Evolutionary conservation across 768 basidiomycete species (phyloP), one percentile per base, ranked within the genome.

Genomic region (Neoboletus magnificus): DNA sequence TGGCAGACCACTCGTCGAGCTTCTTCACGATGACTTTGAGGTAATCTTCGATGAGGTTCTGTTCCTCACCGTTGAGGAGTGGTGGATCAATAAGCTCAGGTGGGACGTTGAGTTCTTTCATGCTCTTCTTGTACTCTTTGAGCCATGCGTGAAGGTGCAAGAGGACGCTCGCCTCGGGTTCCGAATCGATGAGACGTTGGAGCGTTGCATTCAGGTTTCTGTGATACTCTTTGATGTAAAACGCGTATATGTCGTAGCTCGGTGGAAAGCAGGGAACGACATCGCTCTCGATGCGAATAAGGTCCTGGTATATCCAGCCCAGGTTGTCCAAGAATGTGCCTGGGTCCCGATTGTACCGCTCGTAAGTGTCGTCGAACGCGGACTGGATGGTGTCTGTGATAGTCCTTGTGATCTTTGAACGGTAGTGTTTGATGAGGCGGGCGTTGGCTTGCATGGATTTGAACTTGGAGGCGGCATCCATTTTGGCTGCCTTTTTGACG

Each of bases 1-100:
- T 98, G 44, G 80, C 74, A 7, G 92, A 88, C 97, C 97, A 99
- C 70, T 99, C 96, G 71, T 98, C 95, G 49, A 98, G 85, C 71
- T 98, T 98, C 71, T 81, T 83, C 68, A 97, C 84, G 71, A 99
- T 95, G 57, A 98, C 81, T 60, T 86, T 84, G 50, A 97, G 84
- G 73, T 99, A 99, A 65, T 95, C 93, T 62, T 99, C 96, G 62
- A 98, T 94, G 54, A 99, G 81, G 29, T 76, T 76, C 69, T 97
- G 93, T 66, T 96, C 93, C 69, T 94, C 93, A 55, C 97, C 96
- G 55, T 93, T 94, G 33, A 99, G 79, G n/a, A 98, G 76, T 0
- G 95, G 85, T 0, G 96, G 97, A 51, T 93, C 85, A 32, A 97
- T 76, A 48, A 90, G 81, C 40, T 93, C 93, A 0, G 84, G 75